These are phyloP conservation scores for Herpetomonas tarakana DNA, from an alignment of 208 protist genomes.

Conservation along the genomic window DNA sequence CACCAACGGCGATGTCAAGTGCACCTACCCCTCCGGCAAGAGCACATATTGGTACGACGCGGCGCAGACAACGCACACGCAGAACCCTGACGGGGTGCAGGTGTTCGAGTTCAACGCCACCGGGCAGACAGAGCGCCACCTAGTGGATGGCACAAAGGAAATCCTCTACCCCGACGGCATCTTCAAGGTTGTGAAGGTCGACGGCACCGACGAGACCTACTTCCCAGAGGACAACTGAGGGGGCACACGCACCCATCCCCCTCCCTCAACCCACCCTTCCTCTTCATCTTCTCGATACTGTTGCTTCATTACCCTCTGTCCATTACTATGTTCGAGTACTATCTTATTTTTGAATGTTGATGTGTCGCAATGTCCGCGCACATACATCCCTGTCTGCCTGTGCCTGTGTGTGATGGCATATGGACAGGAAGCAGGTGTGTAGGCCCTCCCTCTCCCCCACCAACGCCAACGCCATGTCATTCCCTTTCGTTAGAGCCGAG, in stretches of 20 bases:
- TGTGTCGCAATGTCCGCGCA: too few species aligned
- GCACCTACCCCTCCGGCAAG: constrained; percentile 83
- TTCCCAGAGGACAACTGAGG: constrained; percentile 42
- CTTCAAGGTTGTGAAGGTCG: constrained; percentile 76
- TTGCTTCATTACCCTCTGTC: too few species aligned
- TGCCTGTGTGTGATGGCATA: too few species aligned
- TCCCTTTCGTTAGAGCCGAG: too few species aligned
- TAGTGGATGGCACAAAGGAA: constrained; percentile 88
- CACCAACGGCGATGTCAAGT: constrained; percentile 91
- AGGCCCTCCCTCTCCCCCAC: too few species aligned
- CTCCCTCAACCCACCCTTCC: too few species aligned
- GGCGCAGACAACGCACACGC: constrained; percentile 91
- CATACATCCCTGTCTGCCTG: too few species aligned
- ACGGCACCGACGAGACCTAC: constrained; percentile 83
- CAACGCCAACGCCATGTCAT: too few species aligned
- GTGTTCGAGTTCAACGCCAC: constrained; percentile 89
- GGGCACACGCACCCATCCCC: not conserved
- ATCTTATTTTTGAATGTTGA: too few species aligned
- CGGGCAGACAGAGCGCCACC: constrained; percentile 87
- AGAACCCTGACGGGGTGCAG: constrained; percentile 82
- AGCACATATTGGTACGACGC: constrained; percentile 93
- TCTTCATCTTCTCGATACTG: too few species aligned
- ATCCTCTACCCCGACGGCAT: constrained; percentile 94
- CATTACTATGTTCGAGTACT: too few species aligned
- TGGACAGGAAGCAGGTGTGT: too few species aligned